Evolutionary conservation across 345 rosid species (phyloP).

Genomic region (Populus ilicifolia): DNA sequence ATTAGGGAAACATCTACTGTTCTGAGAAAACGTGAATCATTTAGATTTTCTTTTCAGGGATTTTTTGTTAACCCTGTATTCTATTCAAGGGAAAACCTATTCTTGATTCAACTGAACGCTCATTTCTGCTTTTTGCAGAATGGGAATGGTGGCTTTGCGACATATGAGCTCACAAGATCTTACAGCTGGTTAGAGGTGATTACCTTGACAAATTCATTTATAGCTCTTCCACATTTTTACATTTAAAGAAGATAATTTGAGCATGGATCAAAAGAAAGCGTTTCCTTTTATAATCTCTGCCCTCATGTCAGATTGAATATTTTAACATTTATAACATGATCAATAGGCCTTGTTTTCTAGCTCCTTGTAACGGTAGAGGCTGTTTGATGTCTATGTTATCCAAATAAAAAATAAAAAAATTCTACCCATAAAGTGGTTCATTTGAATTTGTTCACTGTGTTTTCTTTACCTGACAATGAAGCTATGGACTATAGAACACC

Average conservation of each 20-base stretch:
- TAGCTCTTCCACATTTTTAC: background rate
- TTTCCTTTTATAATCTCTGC: background rate
- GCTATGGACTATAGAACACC: background rate
- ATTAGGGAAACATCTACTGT: background rate
- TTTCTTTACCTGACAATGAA: background rate
- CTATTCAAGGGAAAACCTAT: background rate
- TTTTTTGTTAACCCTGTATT: background rate
- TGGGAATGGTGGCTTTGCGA: slow-evolving; percentile 73
- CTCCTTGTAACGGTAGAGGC: background rate
- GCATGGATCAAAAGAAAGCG: background rate
- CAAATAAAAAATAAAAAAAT: background rate
- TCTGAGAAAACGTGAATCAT: background rate
- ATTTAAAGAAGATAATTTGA: background rate
- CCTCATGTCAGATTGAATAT: background rate
- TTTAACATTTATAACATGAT: background rate
- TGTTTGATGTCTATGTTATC: background rate
- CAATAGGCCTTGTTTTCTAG: background rate
- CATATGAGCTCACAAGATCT: slow-evolving; percentile 92
- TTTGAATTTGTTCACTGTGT: background rate
- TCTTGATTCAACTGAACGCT: background rate
- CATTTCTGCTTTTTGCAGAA: slow-evolving; percentile 42
- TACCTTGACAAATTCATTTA: background rate
- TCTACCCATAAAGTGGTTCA: background rate
- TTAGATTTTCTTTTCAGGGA: background rate
- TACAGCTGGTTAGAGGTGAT: slow-evolving; percentile 88